Evolutionary conservation across 495 filamentous ascomycete genomes (phyloP), one percentile per base, ranked within the genome.

Genomic region (Aspergillus olivimuriae): DNA sequence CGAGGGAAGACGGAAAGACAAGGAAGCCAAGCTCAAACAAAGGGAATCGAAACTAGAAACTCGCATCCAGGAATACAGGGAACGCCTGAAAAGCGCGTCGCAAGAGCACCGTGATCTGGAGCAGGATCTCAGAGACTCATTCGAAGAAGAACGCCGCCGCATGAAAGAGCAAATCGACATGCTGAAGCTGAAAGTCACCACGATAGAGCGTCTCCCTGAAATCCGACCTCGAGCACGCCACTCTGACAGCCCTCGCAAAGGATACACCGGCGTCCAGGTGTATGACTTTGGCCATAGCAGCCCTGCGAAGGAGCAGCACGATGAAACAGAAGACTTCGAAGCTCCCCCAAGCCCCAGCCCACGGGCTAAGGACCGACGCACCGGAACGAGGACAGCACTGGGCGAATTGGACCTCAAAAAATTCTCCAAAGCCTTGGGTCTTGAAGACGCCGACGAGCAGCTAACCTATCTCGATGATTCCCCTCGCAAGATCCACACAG

Each of bases 1-100:
- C 37, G 72, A 76, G 34, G 68, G 68, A 18, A 68, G 70, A 21
- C 66, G 72, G 35, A 70, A 75, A 42, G 73, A 76, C 34, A 68
- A 68, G 39, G 73, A 77, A 47, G 62, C 64, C n/a, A 70, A 63
- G 28, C 55, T 74, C 23, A 74, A 75, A 48, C 59, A 72, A 39
- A 63, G 69, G 40, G 70, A 74, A 35, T 53, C 61, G 16, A 76
- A 68, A 43, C 45, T 71, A 20, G 73, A 75, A 41, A 58, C 60
- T 14, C 67, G 65, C 31, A 68, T 71, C 12, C 66, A 74, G 40
- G 66, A 69, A 38, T 75, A 68, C 44, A 63, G 68, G 23, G 63
- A 66, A 16, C 59, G 62, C 2, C 46, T 75, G 23, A 72, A 64
- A 43, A 55, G 51, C 21, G 41, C 53, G 11, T 50, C 58, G 2